Evolutionary conservation across 2,329 filamentous ascomycete species (phyloP).

Genomic region (Alternaria incomplexa): DNA sequence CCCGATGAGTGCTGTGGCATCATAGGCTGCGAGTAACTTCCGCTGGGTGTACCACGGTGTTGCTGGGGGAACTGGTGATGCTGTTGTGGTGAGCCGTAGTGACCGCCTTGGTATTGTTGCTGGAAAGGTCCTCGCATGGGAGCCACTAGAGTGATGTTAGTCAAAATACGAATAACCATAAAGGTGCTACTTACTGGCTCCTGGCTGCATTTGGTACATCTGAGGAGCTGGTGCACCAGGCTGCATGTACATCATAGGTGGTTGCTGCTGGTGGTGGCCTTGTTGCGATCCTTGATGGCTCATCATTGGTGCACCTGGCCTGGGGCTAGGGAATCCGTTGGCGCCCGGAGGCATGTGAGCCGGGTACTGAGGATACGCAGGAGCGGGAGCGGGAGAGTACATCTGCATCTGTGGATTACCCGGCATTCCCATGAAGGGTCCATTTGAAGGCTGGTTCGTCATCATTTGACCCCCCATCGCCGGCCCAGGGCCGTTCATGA

Average conservation of each 20-base stretch:
- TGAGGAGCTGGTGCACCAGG: constrained; percentile 78
- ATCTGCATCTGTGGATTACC: constrained; percentile 77
- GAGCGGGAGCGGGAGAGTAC: constrained; percentile 72
- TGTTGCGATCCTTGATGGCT: constrained; percentile 92
- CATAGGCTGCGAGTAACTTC: constrained; percentile 51
- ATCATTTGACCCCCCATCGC: constrained; percentile 79
- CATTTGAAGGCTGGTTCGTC: constrained; percentile 74
- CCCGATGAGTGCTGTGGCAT: constrained; percentile 50
- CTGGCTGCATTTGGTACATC: constrained; percentile 73
- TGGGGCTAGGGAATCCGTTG: constrained; percentile 87
- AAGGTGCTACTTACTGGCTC: constrained; percentile 69
- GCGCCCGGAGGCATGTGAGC: constrained; percentile 61
- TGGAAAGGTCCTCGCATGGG: constrained; percentile 48
- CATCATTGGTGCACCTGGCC: constrained; percentile 87
- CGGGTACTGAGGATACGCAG: constrained; percentile 71
- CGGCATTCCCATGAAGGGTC: constrained; percentile 72
- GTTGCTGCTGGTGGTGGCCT: constrained; percentile 70
- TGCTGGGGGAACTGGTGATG: constrained; percentile 49
- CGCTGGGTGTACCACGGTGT: constrained; percentile 49
- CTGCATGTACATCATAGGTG: constrained; percentile 74
- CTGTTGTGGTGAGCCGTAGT: constrained; percentile 50
- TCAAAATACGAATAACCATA: too few relatives aligned
- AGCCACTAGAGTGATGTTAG: constrained; percentile 40
- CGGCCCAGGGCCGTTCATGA: constrained; percentile 71
- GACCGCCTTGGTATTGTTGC: constrained; percentile 47